Base-by-base conservation (phyloP, 2,329 filamentous ascomycete genomes). In the Cladosporium cucumerinum region DNA sequence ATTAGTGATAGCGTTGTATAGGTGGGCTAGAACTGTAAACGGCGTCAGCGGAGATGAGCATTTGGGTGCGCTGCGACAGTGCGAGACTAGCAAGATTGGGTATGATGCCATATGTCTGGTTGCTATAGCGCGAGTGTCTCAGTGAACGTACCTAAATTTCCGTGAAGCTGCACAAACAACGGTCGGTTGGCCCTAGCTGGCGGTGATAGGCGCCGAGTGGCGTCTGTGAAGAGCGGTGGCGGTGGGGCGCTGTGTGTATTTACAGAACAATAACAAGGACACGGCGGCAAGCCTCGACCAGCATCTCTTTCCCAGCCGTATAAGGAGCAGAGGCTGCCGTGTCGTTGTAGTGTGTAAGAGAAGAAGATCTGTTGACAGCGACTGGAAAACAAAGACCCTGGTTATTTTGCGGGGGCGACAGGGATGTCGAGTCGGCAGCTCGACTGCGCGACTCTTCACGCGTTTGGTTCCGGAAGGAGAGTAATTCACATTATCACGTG, bases 101-200 rank as follows among this genome's bases (percentile, higher is more conserved):
- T 23, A 57, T 63, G 61, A 57, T 63, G 61, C 54, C 46, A 57
- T 48, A 46, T 36, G 49, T 32, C 26, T 25, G 36, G 62, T 64
- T 59, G 62, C 54, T 54, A 52, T 52, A 59, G 57, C 46, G 32
- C 36, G 43, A 43, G 36, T 59, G 62, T 64, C 54, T 58, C 43
- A 55, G 55, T 57, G 46, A 8, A 52, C 54, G 32, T 43, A 52
- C 52, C 62, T 49, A 46, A 39, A 48, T 59, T 46, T 64, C 62
- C 62, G 62, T 59, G 54, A 58, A 64, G 54, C 43, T 64, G 57
- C 62, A 58, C 54, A 59, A 64, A 59, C 48, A 59, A 58, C 43
- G 54, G 43, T 43, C n/a, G 39, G 52, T 25, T 46, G 26, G 43
- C 34, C 43, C 62, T 54, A 54, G 51, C 51, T 54, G 51, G 39